phyloP scores from a whole-genome alignment of 768 basidiomycete genomes.

The Leucocoprinus birnbaumii region DNA sequence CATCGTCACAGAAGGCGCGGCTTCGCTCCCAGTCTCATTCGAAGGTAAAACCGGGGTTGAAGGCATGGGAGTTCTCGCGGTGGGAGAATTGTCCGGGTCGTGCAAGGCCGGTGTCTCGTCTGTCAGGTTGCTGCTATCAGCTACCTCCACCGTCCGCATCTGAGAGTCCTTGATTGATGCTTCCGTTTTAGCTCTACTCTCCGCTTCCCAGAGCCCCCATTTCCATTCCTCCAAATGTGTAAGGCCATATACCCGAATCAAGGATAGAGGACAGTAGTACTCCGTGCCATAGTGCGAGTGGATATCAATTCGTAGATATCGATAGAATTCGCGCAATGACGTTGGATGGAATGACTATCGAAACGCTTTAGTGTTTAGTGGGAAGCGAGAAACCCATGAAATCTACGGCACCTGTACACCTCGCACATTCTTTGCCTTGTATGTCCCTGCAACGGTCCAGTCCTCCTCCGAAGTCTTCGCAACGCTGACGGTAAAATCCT shows the following conservation, averaged over 20 bases:
- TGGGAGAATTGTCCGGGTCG: not conserved
- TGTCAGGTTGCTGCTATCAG: not conserved
- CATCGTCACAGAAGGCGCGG: not conserved
- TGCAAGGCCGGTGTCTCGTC: not conserved
- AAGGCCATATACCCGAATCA: conserved; percentile 91
- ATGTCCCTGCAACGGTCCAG: conserved; percentile 76
- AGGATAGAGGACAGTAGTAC: conserved; percentile 93
- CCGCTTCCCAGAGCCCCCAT: conserved; percentile 80
- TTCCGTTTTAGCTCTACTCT: conserved; percentile 50
- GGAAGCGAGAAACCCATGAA: not conserved
- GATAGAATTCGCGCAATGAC: conserved; percentile 81
- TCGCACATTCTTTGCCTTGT: conserved; percentile 84
- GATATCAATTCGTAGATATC: conserved; percentile 93
- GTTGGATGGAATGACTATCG: conserved; percentile 72
- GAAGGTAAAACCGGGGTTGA: not conserved
- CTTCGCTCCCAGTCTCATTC: not conserved
- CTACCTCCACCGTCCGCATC: not conserved
- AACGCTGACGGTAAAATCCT: conserved; percentile 84
- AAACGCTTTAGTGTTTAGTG: not conserved
- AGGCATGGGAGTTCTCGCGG: not conserved
- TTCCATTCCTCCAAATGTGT: conserved; percentile 97
- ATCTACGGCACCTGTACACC: conserved; percentile 77
- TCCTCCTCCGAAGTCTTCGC: conserved; percentile 69
- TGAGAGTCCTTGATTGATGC: conserved; percentile 28
- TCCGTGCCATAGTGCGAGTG: conserved; percentile 91